Evolutionary conservation across 176 grass and related monocot species (phyloP).

Genomic region (Oryza brachyantha): DNA sequence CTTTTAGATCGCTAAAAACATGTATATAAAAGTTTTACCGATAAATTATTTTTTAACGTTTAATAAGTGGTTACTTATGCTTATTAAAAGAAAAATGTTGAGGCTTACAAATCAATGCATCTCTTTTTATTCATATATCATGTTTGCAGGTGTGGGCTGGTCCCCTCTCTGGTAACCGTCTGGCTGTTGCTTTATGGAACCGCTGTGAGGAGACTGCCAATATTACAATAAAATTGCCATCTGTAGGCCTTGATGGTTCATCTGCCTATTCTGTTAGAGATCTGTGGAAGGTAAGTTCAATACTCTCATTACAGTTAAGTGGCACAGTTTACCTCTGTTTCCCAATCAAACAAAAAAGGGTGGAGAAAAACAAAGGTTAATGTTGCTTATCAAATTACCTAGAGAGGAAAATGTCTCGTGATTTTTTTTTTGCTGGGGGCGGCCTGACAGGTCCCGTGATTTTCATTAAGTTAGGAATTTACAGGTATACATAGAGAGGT

Average conservation of each 20-base stretch:
- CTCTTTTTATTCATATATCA: constrained; percentile 1
- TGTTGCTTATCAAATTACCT: not conserved
- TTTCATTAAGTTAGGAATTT: too few relatives aligned
- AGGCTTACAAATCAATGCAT: not conserved
- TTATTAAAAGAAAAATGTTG: too few relatives aligned
- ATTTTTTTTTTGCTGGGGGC: too few relatives aligned
- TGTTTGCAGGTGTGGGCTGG: constrained; percentile 82
- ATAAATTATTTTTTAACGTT: too few relatives aligned
- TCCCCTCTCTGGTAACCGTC: constrained; percentile 61
- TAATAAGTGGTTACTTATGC: too few relatives aligned
- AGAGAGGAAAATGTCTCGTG: too few relatives aligned
- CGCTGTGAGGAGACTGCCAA: constrained; percentile 62
- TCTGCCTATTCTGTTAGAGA: constrained; percentile 68
- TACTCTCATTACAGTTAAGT: constrained; percentile 16
- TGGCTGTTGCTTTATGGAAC: constrained; percentile 77
- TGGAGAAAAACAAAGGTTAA: not conserved
- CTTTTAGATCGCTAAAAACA: too few relatives aligned
- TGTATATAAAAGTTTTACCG: too few relatives aligned
- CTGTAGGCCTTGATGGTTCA: constrained; percentile 55
- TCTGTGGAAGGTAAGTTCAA: constrained; percentile 56
- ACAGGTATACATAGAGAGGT: too few relatives aligned
- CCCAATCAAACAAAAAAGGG: not conserved
- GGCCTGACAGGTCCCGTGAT: too few relatives aligned
- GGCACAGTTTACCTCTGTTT: not conserved
- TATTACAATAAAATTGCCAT: constrained; percentile 54